Conservation (phyloP, 2,329 filamentous ascomycete species). For the Venturia oleaginea region DNA sequence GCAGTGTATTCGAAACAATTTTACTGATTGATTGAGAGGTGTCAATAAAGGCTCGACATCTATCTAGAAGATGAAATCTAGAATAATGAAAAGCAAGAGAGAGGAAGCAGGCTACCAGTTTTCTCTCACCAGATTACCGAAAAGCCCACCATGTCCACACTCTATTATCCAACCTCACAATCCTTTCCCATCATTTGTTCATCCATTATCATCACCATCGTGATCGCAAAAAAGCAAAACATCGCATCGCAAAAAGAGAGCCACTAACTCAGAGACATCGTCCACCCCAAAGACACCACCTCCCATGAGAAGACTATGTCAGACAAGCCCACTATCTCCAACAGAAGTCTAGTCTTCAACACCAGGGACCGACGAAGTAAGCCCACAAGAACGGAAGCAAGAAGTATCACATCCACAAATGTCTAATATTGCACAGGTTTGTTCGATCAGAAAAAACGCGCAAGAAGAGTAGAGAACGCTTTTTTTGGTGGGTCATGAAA, state of each 20-base stretch:
- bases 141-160: not conserved
- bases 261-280: not conserved
- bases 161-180: not conserved
- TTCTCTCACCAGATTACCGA: constrained; percentile 4
- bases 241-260: not conserved
- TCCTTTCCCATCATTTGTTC: not conserved
- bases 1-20: not conserved
- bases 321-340: not conserved
- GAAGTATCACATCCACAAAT: not conserved
- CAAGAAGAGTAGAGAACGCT: not conserved
- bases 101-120: not conserved
- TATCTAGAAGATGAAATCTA: constrained; percentile 6
- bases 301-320: not conserved
- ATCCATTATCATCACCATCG: not conserved
- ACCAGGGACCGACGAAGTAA: not conserved
- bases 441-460: not conserved
- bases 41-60: not conserved
- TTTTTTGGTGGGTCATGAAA: not conserved
- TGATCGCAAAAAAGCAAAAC: not conserved
- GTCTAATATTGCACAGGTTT: not conserved
- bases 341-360: not conserved
- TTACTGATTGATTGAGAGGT: not conserved
- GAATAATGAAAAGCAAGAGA: not conserved
- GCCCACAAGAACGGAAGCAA: not conserved
- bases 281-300: not conserved